Evolutionary conservation across 805 yeast genomes (phyloP).

Genomic region (Isabelozyma rhagii): DNA sequence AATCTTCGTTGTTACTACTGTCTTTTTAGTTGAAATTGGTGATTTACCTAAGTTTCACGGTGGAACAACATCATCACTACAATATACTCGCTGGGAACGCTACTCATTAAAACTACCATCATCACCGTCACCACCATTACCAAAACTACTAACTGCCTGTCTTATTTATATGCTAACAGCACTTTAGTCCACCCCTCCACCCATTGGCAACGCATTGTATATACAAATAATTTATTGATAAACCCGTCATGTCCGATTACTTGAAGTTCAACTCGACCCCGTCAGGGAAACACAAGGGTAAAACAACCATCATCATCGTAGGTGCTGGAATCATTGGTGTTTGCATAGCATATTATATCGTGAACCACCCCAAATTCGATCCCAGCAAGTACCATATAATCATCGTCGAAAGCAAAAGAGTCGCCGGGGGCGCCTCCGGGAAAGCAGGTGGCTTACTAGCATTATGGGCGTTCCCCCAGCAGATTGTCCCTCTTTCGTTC

Average conservation of each 20-base stretch:
- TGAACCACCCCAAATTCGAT: slow-evolving; percentile 77
- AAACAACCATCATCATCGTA: slow-evolving; percentile 76
- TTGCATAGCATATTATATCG: slow-evolving; percentile 86
- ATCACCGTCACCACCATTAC: too few species aligned
- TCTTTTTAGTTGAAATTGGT: too few species aligned
- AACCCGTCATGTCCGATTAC: slow-evolving; percentile 22
- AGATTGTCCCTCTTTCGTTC: slow-evolving; percentile 85
- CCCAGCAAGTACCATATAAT: slow-evolving; percentile 75
- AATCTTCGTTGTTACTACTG: too few species aligned
- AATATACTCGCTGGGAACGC: neutral
- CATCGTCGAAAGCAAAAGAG: slow-evolving; percentile 81
- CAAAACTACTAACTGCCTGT: too few species aligned
- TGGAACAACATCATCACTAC: too few species aligned
- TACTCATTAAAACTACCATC: too few species aligned
- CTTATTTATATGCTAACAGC: too few species aligned
- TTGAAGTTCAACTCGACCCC: slow-evolving; percentile 37
- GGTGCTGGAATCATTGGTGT: slow-evolving; percentile 98
- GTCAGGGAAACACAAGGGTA: slow-evolving; percentile 52
- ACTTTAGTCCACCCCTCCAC: too few species aligned
- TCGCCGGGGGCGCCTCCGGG: slow-evolving; percentile 97
- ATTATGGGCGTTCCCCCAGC: slow-evolving; percentile 95
- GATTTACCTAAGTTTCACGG: too few species aligned
- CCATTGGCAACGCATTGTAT: too few species aligned
- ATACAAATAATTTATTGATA: too few species aligned
- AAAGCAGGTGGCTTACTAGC: slow-evolving; percentile 96